Evolutionary conservation across 179 eudicot genomes (phyloP), one percentile per base, ranked within the genome.

Genomic region (Beta lomatogona): DNA sequence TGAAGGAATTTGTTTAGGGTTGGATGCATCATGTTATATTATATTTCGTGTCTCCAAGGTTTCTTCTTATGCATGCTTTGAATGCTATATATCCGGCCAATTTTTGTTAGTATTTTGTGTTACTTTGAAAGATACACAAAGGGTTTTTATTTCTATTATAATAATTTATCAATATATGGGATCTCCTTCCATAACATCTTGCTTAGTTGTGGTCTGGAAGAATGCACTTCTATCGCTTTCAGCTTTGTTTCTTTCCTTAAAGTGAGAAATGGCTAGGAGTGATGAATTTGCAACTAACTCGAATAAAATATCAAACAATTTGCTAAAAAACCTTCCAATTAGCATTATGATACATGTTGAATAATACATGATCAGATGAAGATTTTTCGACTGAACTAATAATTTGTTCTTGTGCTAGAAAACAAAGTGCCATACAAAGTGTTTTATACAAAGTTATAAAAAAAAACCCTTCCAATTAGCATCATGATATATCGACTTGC

Each of bases 251-350:
- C 61, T 36, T 76, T 60, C 58, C 16, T 41, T 68, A 25, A 21
- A 28, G 25, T 9, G 46, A 31, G 58, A 21, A 58, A 44, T 7
- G 84, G 68, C 84, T 82, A 70, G 77, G 77, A 69, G 59, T 58
- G 67, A 59, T 70, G 80, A 82, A 76, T 69, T 82, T 75, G 55
- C 77, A 82, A 82, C 84, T 50, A 76, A 76, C 80, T 25, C 21
- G 5, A 66, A 21, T 80, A 61, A 25, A 69, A 21, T 46, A 68
- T 55, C 28, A 71, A 48, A 21, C 9, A n/a, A 71, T 19, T 15
- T 3, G 36, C 7, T 52, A 22, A 52, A 25, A 22, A 36, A 22
- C 12, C 11, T 18, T 60, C 19, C n/a, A 60, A 60, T 22, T 10
- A 25, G 28, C 15, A 64, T 36, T 64, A 11, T 36, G 41, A 36